Evolutionary conservation across 2,329 filamentous ascomycete species (phyloP).

Genomic region (Cladosporium sp.): DNA sequence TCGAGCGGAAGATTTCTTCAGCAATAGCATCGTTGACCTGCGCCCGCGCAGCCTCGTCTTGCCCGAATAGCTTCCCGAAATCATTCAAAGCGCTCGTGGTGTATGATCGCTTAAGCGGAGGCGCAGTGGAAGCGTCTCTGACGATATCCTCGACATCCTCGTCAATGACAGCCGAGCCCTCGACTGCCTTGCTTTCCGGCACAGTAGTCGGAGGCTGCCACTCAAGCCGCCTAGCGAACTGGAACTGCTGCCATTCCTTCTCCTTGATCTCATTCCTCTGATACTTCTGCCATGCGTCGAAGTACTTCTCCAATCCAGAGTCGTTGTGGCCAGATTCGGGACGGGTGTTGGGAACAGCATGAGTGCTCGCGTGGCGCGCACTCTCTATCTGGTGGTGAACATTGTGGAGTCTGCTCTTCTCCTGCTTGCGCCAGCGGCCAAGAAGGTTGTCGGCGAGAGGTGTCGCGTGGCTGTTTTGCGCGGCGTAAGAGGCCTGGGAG

Average conservation of each 20-base stretch:
- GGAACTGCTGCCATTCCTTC: slow-evolving; percentile 87
- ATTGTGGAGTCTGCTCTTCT: slow-evolving; percentile 34
- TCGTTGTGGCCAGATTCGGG: slow-evolving; percentile 39
- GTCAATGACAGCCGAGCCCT: slow-evolving; percentile 34
- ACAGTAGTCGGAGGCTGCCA: slow-evolving; percentile 65
- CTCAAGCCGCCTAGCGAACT: slow-evolving; percentile 84
- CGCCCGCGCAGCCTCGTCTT: slow-evolving; percentile 54
- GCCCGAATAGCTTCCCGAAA: slow-evolving; percentile 54
- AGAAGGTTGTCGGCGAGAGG: slow-evolving; percentile 53
- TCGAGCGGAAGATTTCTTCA: slow-evolving; percentile 68
- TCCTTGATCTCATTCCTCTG: slow-evolving; percentile 74
- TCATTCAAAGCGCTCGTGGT: slow-evolving; percentile 61
- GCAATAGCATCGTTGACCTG: slow-evolving; percentile 84
- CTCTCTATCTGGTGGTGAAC: slow-evolving; percentile 32
- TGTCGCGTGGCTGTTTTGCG: slow-evolving; percentile 59
- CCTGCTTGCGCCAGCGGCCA: slow-evolving; percentile 47
- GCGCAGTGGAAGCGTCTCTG: slow-evolving; percentile 20
- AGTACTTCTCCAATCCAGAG: slow-evolving; percentile 79
- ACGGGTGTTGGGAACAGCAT: slow-evolving; percentile 36
- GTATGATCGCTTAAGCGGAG: slow-evolving; percentile 50
- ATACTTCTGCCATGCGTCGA: slow-evolving; percentile 82
- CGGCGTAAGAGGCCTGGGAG: slow-evolving; percentile 78
- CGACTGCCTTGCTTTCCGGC: slow-evolving; percentile 34
- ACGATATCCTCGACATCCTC: slow-evolving; percentile 41
- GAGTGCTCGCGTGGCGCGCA: slow-evolving; percentile 39